These are phyloP conservation scores for Nyssa sinensis DNA, from an alignment of 148 eudicot genomes.

Conservation along the genomic window DNA sequence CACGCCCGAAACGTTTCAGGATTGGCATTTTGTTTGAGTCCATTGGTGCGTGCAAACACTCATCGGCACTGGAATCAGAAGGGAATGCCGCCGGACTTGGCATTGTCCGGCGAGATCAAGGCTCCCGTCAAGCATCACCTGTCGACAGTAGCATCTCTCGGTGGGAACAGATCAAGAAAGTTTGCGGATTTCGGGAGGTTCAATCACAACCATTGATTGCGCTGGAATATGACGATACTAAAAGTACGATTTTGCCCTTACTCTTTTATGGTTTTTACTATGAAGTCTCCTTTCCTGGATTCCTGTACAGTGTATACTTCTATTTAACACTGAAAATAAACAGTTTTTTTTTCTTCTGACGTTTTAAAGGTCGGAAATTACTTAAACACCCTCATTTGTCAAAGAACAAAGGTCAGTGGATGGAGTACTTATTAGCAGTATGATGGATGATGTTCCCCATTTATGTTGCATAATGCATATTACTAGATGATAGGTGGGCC, in stretches of 20 bases:
- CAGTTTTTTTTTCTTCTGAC: neutral
- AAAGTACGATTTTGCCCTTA: conserved; percentile 28
- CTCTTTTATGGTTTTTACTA: neutral
- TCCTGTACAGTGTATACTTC: neutral
- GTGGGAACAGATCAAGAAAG: conserved; percentile 74
- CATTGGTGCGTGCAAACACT: conserved; percentile 61
- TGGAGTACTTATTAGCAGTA: no score
- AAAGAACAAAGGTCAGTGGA: no score
- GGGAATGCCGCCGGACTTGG: conserved; percentile 34
- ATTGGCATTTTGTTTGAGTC: conserved; percentile 47
- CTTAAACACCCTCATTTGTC: no score
- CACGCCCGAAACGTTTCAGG: conserved; percentile 29
- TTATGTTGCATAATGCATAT: no score
- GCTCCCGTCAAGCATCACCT: conserved; percentile 40
- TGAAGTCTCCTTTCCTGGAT: neutral
- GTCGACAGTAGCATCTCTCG: conserved; percentile 54
- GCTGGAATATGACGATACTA: neutral
- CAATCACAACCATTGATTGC: conserved; percentile 49
- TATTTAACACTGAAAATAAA: neutral
- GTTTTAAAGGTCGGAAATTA: no score
- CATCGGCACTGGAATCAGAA: conserved; percentile 30
- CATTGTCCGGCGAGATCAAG: conserved; percentile 50
- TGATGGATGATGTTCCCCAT: no score
- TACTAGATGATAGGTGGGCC: no score
- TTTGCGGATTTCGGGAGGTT: conserved; percentile 80